phyloP scores from a whole-genome alignment of 1,284 basidiomycete species.

The Pseudozyma hubeiensis region DNA sequence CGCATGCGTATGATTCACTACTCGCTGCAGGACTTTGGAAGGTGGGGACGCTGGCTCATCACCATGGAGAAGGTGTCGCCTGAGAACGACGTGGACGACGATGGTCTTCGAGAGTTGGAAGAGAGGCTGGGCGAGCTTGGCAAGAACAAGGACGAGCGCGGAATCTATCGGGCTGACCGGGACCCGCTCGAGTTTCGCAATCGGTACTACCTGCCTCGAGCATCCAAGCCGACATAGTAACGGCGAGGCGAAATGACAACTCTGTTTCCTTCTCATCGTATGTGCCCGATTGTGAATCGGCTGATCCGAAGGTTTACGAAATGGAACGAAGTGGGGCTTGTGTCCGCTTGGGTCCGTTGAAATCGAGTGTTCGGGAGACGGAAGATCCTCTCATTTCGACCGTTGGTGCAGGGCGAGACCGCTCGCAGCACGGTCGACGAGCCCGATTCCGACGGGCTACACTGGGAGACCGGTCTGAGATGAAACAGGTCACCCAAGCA shows the following conservation, averaged over 20 bases:
- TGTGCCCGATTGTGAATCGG: too few species aligned
- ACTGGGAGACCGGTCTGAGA: too few species aligned
- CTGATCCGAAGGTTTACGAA: too few species aligned
- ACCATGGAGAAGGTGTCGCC: slow-evolving; percentile 58
- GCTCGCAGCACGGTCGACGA: too few species aligned
- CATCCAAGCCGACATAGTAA: slow-evolving; percentile 13
- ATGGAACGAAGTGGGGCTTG: too few species aligned
- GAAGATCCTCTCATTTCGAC: too few species aligned
- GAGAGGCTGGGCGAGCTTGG: slow-evolving; percentile 38
- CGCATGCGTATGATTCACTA: slow-evolving; percentile 75
- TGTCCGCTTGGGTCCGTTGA: too few species aligned
- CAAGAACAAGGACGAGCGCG: slow-evolving; percentile 45
- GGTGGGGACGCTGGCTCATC: slow-evolving; percentile 80
- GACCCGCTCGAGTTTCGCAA: slow-evolving; percentile 60
- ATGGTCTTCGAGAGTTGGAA: slow-evolving; percentile 33
- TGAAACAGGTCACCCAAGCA: background rate
- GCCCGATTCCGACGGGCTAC: too few species aligned
- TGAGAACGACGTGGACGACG: slow-evolving; percentile 40
- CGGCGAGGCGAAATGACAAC: background rate
- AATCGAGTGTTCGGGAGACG: too few species aligned
- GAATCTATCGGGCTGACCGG: slow-evolving; percentile 47
- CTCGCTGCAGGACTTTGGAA: slow-evolving; percentile 92
- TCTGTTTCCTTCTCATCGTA: background rate
- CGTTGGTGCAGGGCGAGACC: too few species aligned
- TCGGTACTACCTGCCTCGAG: slow-evolving; percentile 46